Percentiles rank a stretch among this genome's conserved stretches.
Evolutionary conservation across 148 eudicot genomes (phyloP).

Genomic region (Amaranthus cruentus): DNA sequence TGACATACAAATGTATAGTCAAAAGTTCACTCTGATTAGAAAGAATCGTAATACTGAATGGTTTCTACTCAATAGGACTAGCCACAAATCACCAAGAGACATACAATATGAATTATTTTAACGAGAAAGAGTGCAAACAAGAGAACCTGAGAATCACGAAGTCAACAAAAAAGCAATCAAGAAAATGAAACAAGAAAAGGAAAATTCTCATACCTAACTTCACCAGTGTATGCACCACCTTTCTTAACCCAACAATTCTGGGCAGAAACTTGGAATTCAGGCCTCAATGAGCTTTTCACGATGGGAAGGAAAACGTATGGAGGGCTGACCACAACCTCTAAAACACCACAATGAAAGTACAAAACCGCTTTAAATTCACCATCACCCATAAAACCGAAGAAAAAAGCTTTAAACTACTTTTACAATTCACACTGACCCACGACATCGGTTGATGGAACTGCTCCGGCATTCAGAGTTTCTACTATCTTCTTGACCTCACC

Average conservation of each 20-base stretch:
- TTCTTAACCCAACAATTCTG: conserved; percentile 87
- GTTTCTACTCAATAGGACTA: neutral
- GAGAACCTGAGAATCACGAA: neutral
- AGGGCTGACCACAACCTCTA: conserved; percentile 82
- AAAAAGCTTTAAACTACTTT: neutral
- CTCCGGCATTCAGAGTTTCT: conserved; percentile 49
- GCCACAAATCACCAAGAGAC: neutral
- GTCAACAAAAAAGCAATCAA: neutral
- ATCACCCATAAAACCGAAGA: neutral
- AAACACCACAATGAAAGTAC: conserved; percentile 7
- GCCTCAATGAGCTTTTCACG: conserved; percentile 48
- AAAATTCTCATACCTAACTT: conserved; percentile 51
- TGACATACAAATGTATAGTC: no score
- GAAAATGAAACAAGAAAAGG: neutral
- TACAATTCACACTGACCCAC: conserved; percentile 48
- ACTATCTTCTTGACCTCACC: conserved; percentile 84
- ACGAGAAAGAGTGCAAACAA: neutral
- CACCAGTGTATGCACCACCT: conserved; percentile 84
- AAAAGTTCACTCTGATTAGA: neutral
- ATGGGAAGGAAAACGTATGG: conserved; percentile 60
- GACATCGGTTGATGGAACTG: conserved; percentile 58
- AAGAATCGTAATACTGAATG: neutral
- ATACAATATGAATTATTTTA: neutral
- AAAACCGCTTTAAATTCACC: neutral
- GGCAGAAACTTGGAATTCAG: conserved; percentile 74